Percentiles rank a stretch among this genome's conserved stretches.
phyloP scores from a whole-genome alignment of 2,329 filamentous ascomycete species.

The Rutstroemia sp. region DNA sequence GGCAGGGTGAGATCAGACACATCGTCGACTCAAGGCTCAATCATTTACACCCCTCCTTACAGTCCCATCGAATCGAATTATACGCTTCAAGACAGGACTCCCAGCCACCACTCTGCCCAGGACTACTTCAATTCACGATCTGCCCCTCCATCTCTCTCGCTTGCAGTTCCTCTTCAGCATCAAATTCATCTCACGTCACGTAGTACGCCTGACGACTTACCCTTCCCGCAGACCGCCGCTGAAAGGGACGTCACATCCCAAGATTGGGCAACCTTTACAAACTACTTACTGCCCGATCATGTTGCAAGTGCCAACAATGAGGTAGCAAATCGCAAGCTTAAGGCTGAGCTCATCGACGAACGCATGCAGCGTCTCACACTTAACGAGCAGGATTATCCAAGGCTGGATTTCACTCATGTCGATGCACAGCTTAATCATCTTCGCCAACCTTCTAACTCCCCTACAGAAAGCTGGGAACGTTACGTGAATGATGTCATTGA shows the following conservation, averaged over 20 bases:
- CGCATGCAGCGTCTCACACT: constrained; percentile 22
- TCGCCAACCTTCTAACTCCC: constrained; percentile 4
- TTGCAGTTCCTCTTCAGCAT: constrained; percentile 10
- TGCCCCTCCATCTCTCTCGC: constrained; percentile 28
- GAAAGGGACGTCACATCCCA: constrained; percentile 40
- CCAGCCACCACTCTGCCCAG: constrained; percentile 11
- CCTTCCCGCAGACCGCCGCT: constrained; percentile 13
- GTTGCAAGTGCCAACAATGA: constrained; percentile 37
- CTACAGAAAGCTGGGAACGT: constrained; percentile 16
- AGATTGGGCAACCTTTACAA: constrained; percentile 54
- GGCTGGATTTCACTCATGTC: constrained; percentile 29
- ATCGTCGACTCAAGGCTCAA: constrained; percentile 18
- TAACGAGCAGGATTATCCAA: constrained; percentile 15
- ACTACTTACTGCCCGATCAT: constrained; percentile 46
- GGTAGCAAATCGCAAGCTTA: constrained; percentile 42
- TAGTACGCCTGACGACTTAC: constrained; percentile 18
- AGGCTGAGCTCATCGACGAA: constrained; percentile 33
- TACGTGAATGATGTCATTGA: constrained; percentile 36
- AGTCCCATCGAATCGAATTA: constrained; percentile 18
- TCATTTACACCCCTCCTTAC: constrained; percentile 24
- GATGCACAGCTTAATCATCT: constrained; percentile 37
- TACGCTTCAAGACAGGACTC: constrained; percentile 4
- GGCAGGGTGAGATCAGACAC: constrained; percentile 12
- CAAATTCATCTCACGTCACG: constrained; percentile 12
- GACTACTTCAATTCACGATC: constrained; percentile 25